phyloP scores from a whole-genome alignment of 1,139 yeast genomes.

The Scheffersomyces insectosa region DNA sequence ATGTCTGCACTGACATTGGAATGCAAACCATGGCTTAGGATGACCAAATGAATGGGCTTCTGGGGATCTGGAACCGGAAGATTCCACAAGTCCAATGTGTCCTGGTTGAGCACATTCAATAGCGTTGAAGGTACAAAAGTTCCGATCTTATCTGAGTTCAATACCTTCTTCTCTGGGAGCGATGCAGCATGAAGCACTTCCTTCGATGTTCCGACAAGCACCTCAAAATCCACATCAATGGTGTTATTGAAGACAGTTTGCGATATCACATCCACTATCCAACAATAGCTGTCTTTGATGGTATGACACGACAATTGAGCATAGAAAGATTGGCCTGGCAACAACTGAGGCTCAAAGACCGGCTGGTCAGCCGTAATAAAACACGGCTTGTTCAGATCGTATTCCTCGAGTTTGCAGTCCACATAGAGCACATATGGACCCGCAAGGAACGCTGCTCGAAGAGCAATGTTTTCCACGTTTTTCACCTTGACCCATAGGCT shows the following conservation, averaged over 20 bases:
- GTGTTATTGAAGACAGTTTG: constrained; percentile 78
- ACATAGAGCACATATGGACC: constrained; percentile 92
- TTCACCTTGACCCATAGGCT: constrained; percentile 63
- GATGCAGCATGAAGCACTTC: constrained; percentile 42
- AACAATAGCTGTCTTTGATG: constrained; percentile 44
- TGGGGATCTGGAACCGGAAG: constrained; percentile 45
- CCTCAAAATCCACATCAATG: constrained; percentile 70
- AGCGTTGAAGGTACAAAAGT: constrained; percentile 21
- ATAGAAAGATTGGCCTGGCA: constrained; percentile 26
- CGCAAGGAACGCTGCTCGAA: constrained; percentile 83
- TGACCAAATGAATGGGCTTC: constrained; percentile 67
- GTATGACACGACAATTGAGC: constrained; percentile 27
- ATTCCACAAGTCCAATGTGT: constrained; percentile 77
- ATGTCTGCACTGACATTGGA: constrained; percentile 88
- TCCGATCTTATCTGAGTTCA: constrained; percentile 33
- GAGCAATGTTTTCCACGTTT: constrained; percentile 71
- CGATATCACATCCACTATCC: constrained; percentile 85
- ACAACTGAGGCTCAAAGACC: constrained; percentile 63
- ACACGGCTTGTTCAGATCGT: constrained; percentile 52
- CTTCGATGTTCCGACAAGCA: constrained; percentile 57
- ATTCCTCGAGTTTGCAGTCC: constrained; percentile 71
- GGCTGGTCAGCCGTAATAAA: constrained; percentile 71
- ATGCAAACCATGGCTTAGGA: constrained; percentile 88
- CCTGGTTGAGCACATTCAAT: constrained; percentile 49
- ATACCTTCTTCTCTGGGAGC: constrained; percentile 25